Base-by-base conservation (phyloP, 441 rosid genomes). In the Corymbia calophylla region DNA sequence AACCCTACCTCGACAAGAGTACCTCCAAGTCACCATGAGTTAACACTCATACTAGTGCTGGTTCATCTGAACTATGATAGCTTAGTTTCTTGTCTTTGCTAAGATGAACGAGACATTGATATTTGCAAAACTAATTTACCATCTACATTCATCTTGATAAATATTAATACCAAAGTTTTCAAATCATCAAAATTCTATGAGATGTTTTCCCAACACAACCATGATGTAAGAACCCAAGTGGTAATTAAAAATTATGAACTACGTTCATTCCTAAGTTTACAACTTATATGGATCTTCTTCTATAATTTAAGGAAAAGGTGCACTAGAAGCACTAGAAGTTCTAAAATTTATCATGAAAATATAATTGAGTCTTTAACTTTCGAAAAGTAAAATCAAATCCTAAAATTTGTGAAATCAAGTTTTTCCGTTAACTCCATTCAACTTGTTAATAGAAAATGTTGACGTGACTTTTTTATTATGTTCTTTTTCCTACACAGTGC, bases 351-450 rank as follows among this genome's bases (percentile, higher is more conserved):
- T 9, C 4, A 68, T 0, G 12, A 9, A 68, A 32, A 4, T 32
- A 1, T 1, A 68, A 68, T 32, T 10, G 19, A 32, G 47, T 68
- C 0, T 32, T 32, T 9, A 68, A 68, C 7, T 31, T 32, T 17
- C 1, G 9, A 68, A 68, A 32, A 68, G 3, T 68, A 2, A 25
- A 31, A 62, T 29, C 0, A 17, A 68, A 31, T 68, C 1, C 4
- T 9, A 32, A 5, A 17, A 32, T 0, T 68, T 68, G 0, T 32
- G 23, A 9, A 68, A 17, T 32, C 7, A 17, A 32, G 12, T n/a
- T 68, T 32, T 68, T 68, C 11, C 1, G 0, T 17, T 19, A 17
- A 31, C 6, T 31, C 44, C 7, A 2, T 68, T 23, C 2, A 32
- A 68, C 19, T 68, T 68, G 17, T 3, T 68, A 32, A 17, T 9